Base-by-base conservation (phyloP, 306 rosid species). In the Herpetospermum pedunculosum region DNA sequence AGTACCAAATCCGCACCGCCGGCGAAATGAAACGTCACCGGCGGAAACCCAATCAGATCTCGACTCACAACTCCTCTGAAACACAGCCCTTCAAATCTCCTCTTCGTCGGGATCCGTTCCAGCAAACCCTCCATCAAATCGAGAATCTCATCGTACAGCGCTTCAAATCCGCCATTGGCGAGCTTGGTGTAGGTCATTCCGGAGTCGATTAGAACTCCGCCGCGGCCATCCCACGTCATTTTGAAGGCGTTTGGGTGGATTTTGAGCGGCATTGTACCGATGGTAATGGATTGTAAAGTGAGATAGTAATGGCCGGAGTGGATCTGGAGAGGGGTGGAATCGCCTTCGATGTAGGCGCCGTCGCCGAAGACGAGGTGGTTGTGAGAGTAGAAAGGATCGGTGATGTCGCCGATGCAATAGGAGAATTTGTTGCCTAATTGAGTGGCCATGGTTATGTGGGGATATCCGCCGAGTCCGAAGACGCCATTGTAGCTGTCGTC, bases 101-200 rank as follows among this genome's bases (percentile, higher is more conserved):
- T 73, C 35, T 18, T 23, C 0, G 64, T 52, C 2, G 49, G 50
- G 49, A 73, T 55, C 2, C 16, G 64, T 18, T 55, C 64, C 29
- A 73, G 7, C 3, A 53, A 6, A 2, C 64, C 64, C 21, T 35
- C 16, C 76, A 53, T 23, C 35, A 73, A 9, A 37, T 73, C 32
- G 1, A 38, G 15, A 53, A 73, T 40, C 43, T 53, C 76, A 13
- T 53, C 76, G 6, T 16, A 73, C 13, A 73, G 50, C 2, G 21
- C 12, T 26, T 73, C 76, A 5, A 53, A 73, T 4, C 49, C 76
- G 23, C 49, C 48, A 13, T 9, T 23, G 2, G 64, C 35, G 3
- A 73, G 76, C 67, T 41, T 19, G 7, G 76, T 73, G 46, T 50
- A 73, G 7, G 76, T 53, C 65, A 55, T 50, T 37, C 76, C 76